Base-by-base conservation (phyloP, 805 yeast species). In the Yamadazyma philogaea region DNA sequence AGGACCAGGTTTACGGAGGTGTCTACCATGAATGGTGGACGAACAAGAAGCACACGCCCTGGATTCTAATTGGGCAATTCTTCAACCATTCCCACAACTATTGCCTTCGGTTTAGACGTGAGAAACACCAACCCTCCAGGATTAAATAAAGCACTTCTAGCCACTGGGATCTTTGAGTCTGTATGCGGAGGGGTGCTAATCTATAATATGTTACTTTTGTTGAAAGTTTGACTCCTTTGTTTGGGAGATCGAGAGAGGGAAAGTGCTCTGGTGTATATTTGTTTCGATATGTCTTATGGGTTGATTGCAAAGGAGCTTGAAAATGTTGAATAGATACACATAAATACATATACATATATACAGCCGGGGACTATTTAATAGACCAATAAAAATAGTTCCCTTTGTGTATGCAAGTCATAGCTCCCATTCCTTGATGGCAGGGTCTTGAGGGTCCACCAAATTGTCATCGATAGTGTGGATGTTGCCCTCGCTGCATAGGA, bases 1-100 rank as follows among this genome's bases (percentile, higher is more conserved):
- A 64, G 96, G 95, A 38, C 70, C 87, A 36, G 95, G 95, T 44
- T 68, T 87, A 49, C 95, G 95, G 95, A 61, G 60, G 68, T 40
- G 70, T 73, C 5, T 49, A 58, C 8, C 61, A 68, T 2, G 39
- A 47, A 16, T 68, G 73, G 73, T 66, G 68, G 3, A 51, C 49
- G 26, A 45, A 50, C 30, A 60, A 60, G 34, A 66, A 70, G 48
- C 64, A 54, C 49, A 75, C 82, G 0, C 87, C 87, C 14, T 78
- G 82, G 79, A 12, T 76, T 0, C 60, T 78, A 48, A 77, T n/a
- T 60, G 2, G 77, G 63, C 6, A 82, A 69, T 55, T 61, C 78
- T 2, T 33, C 84, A 5, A 71, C 83, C 11, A 82, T 93, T 0
- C 95, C 95, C 1, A 64, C 84, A 33, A 84, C 91, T 2, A 76